Evolutionary conservation across 1,284 basidiomycete species (phyloP), one percentile per base, ranked within the genome.

Genomic region (Malassezia dermatis): DNA sequence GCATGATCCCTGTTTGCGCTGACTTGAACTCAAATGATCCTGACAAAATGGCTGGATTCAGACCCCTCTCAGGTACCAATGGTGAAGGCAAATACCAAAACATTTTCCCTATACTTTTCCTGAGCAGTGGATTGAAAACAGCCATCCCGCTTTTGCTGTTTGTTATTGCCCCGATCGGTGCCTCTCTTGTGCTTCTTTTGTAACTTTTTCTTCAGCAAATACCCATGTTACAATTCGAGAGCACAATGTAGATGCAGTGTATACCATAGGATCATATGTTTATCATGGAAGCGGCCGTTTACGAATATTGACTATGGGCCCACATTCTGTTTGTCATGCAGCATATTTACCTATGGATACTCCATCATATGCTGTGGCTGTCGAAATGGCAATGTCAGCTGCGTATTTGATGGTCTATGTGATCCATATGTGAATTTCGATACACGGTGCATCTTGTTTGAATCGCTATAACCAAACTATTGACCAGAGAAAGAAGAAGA

Each of bases 61-160:
- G 56, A 1, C 63, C 65, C 3, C 49, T 65, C 19, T 64, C 56
- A 10, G 59, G 59, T 21, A 61, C 65, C 0, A 64, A 61, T 30
- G 65, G 65, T 2, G 45, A 54, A 21, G 65, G 65, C 15, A 65
- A 64, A 49, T 63, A 62, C 26, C 60, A 56, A 5, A 67, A 67
- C 39, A 51, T 61, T 39, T 67, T 62, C 50, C 60, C 65, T 19
- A 64, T 61, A 40, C 27, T 65, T 6, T 51, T 57, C 43, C 37
- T 57, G 17, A 57, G 50, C 23, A 34, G 35, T 11, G 49, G 44
- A 2, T 27, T 37, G 19, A 50, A 50, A 19, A 44, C 49, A 8
- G 45, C 50, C 1, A 43, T 57, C 10, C 45, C 44, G 8, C 6
- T 48, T 15, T 34, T 57, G 17, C 39, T 52, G n/a, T 37, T 57